Conservation (phyloP, 2,329 filamentous ascomycete genomes). For the Claviceps sp. region DNA sequence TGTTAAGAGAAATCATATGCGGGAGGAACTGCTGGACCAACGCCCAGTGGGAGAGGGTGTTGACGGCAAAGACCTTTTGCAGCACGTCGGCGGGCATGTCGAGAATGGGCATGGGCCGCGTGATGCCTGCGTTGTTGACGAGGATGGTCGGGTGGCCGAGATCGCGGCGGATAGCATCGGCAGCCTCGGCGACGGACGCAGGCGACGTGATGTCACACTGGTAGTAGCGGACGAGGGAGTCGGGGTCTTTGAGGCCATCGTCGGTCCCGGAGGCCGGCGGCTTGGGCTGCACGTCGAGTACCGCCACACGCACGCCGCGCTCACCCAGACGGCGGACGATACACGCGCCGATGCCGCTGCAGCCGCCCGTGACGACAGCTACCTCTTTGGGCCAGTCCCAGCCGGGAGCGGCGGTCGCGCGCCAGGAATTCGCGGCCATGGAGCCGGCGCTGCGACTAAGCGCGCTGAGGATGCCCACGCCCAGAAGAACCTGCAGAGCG, state of each 20-base stretch:
- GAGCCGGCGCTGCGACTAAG: constrained; percentile 14
- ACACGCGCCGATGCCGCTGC: constrained; percentile 26
- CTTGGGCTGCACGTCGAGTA: constrained; percentile 44
- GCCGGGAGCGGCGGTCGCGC: constrained; percentile 7
- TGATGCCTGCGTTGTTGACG: constrained; percentile 58
- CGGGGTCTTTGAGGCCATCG: constrained; percentile 5
- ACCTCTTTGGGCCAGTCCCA: constrained; percentile 28
- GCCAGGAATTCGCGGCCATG: constrained; percentile 19
- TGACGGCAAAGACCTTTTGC: constrained; percentile 54
- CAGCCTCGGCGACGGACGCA: constrained; percentile 29
- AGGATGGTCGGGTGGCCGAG: constrained; percentile 53
- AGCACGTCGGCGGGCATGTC: constrained; percentile 40
- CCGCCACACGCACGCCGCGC: constrained; percentile 47
- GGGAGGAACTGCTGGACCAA: constrained; percentile 54
- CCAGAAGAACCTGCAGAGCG: constrained; percentile 11
- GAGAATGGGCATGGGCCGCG: constrained; percentile 45
- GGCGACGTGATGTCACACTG: constrained; percentile 27
- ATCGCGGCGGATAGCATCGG: constrained; percentile 22
- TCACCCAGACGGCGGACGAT: constrained; percentile 19
- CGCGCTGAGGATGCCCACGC: constrained; percentile 11
- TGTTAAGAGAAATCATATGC: constrained; percentile 45
- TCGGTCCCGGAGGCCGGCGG: no score
- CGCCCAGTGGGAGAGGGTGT: constrained; percentile 52
- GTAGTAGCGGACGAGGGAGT: constrained; percentile 17
- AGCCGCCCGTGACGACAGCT: constrained; percentile 30